A percentile compares a stretch with the other conserved stretches of the same genome.
Evolutionary conservation across 2,329 filamentous ascomycete species (phyloP).

Genomic region (Aspergillus alliaceus): DNA sequence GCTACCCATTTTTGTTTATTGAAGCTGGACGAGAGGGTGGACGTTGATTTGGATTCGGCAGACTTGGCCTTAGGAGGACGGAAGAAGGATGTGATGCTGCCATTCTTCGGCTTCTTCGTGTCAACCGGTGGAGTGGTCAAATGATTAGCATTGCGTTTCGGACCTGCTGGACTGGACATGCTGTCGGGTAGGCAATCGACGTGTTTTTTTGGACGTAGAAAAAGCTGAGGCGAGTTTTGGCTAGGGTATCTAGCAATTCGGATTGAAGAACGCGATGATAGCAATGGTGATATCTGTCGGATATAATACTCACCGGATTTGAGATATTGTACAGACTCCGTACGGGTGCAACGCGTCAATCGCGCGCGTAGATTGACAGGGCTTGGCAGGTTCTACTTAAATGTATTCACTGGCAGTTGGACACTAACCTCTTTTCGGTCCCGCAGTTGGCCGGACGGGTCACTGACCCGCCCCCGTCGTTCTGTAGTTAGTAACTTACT

Average conservation of each 20-base stretch:
- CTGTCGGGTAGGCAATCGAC: neutral
- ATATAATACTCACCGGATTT: too few species aligned
- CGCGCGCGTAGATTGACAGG: too few species aligned
- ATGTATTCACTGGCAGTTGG: too few species aligned
- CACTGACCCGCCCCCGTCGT: too few species aligned
- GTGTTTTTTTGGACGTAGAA: neutral
- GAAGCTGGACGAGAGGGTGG: constrained; percentile 56
- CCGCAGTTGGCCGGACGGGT: too few species aligned
- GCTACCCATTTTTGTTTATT: constrained; percentile 90
- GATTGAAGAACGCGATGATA: neutral
- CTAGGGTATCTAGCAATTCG: neutral
- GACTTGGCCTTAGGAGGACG: constrained; percentile 60
- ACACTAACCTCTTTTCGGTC: too few species aligned
- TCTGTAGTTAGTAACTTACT: too few species aligned
- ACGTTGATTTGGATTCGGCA: constrained; percentile 26
- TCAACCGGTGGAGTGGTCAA: constrained; percentile 46
- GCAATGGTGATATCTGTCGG: neutral
- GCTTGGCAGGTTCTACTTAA: too few species aligned
- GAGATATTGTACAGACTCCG: too few species aligned
- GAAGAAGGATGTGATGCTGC: constrained; percentile 89
- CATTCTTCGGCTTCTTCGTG: constrained; percentile 73
- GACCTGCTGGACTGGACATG: constrained; percentile 38
- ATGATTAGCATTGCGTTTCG: constrained; percentile 67
- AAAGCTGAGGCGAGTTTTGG: neutral
- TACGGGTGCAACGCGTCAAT: too few species aligned